Percentiles rank a stretch among this genome's conserved stretches.
Evolutionary conservation across 176 grass and related monocot species (phyloP).

Genomic region (Typha latifolia): DNA sequence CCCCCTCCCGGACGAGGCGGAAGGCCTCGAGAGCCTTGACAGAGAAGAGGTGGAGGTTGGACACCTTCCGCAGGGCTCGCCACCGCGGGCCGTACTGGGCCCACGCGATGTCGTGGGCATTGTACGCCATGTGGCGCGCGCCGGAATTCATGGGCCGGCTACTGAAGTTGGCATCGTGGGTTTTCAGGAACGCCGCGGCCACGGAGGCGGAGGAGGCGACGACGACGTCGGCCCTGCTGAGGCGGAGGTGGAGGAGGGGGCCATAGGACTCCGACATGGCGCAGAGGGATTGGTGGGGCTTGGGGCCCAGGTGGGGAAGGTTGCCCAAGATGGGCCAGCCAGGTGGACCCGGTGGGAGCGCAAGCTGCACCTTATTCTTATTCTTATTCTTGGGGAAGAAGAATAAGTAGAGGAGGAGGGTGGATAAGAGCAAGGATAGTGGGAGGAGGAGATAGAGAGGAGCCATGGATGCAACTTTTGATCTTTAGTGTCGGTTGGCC

Average conservation of each 20-base stretch:
- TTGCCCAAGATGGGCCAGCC: constrained; percentile 24
- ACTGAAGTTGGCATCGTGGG: constrained; percentile 20
- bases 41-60: background rate
- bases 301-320: constrained; percentile 12
- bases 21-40: background rate
- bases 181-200: constrained; percentile 18
- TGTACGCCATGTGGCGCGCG: constrained; percentile 14
- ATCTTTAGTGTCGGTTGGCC: no score
- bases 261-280: constrained; percentile 8
- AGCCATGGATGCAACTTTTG: no score
- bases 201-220: constrained; percentile 13
- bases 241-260: constrained; percentile 20
- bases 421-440: no score
- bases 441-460: no score
- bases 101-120: background rate
- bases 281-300: constrained; percentile 19
- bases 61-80: constrained; percentile 1
- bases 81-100: constrained; percentile 9
- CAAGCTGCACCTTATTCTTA: background rate
- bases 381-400: no score
- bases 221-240: constrained; percentile 7
- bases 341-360: constrained; percentile 17
- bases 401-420: no score
- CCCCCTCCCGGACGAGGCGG: background rate
- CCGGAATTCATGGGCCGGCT: constrained; percentile 14